phyloP scores from a whole-genome alignment of 805 yeast genomes.

The Pichia sporocuriosa region DNA sequence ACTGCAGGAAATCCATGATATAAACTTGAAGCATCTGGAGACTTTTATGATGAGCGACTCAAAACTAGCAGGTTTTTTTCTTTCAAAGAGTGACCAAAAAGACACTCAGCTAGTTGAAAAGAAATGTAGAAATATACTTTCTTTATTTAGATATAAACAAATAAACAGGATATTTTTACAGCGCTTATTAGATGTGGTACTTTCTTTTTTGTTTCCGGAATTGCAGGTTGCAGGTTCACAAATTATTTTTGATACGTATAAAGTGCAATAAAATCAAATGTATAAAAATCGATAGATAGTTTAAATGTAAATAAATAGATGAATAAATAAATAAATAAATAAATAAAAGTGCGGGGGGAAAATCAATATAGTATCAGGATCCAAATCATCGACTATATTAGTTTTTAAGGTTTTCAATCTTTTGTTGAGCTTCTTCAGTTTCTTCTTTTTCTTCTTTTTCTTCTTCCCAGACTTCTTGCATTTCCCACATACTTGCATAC shows the following conservation, averaged over 20 bases:
- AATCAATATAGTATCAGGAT: background rate
- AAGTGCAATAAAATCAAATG: too few relatives aligned
- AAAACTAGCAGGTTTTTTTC: background rate
- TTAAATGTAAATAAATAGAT: constrained; percentile 3
- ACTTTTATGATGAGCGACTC: constrained; percentile 3
- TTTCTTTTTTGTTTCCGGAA: constrained; percentile 12
- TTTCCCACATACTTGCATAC: constrained; percentile 80
- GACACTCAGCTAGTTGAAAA: constrained; percentile 2
- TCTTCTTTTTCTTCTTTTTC: constrained; percentile 3
- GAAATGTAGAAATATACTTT: background rate
- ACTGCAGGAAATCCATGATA: constrained; percentile 14
- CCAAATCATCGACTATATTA: background rate
- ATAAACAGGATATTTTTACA: constrained; percentile 11
- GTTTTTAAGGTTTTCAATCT: background rate
- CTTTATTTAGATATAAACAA: constrained; percentile 3
- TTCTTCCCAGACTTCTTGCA: constrained; percentile 53
- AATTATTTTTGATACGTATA: background rate
- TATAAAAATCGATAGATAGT: background rate
- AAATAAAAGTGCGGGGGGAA: background rate
- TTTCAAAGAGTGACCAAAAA: background rate
- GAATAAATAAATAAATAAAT: background rate
- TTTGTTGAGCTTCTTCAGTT: background rate
- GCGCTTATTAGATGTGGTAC: constrained; percentile 8
- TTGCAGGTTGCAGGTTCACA: constrained; percentile 1
- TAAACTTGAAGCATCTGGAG: constrained; percentile 11